Evolutionary conservation across 208 protist genomes (phyloP).

Genomic region (Strigomonas galati): DNA sequence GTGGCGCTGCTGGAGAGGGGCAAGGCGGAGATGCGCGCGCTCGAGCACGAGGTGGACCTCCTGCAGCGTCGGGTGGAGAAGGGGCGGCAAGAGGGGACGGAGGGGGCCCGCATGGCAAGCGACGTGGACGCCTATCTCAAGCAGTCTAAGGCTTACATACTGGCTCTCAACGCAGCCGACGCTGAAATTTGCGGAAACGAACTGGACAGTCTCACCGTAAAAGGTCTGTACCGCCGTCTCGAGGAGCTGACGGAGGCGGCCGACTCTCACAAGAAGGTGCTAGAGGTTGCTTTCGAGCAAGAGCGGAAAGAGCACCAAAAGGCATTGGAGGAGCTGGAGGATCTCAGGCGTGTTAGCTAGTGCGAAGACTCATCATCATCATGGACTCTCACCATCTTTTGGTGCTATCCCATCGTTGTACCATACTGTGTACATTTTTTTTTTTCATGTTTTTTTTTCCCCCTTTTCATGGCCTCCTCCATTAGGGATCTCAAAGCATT

Average conservation of each 20-base stretch:
- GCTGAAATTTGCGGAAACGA: background rate
- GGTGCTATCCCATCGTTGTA: too few relatives aligned
- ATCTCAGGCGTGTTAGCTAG: background rate
- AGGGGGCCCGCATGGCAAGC: background rate
- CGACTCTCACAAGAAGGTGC: background rate
- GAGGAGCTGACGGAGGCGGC: background rate
- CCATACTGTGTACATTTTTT: background rate
- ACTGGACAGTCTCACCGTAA: background rate
- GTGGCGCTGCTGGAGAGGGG: background rate
- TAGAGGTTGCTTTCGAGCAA: background rate
- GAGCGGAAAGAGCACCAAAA: background rate
- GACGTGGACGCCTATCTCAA: constrained; percentile 4
- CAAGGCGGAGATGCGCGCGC: background rate
- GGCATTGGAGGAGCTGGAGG: background rate
- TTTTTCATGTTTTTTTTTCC: constrained; percentile 11
- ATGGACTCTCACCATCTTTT: background rate
- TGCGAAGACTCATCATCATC: background rate
- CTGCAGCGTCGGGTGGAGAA: background rate
- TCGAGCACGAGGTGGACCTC: background rate
- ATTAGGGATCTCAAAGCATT: too few relatives aligned
- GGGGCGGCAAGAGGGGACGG: background rate
- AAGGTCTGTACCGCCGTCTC: constrained; percentile 6
- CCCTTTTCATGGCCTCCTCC: background rate
- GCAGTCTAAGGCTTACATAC: constrained; percentile 3
- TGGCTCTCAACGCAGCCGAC: constrained; percentile 1